These are phyloP conservation scores for Ampelomyces quisqualis DNA, from an alignment of 2,329 filamentous ascomycete species.

Conservation along the genomic window DNA sequence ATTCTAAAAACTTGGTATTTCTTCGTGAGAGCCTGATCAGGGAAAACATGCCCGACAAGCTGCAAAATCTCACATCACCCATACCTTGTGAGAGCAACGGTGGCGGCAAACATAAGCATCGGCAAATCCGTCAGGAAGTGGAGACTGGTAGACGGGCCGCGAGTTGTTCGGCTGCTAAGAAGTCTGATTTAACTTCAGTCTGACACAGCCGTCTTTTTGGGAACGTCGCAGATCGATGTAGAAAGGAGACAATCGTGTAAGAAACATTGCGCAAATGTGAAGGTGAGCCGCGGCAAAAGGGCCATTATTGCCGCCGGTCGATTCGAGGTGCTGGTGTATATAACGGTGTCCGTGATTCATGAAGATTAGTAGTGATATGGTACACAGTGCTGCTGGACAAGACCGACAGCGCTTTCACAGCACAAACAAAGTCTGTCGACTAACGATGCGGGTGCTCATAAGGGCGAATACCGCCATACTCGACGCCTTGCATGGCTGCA, in stretches of 20 bases:
- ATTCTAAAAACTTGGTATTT: no score
- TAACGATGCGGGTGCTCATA: slow-evolving; percentile 42
- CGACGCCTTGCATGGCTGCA: slow-evolving; percentile 53
- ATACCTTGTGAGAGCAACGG: no score
- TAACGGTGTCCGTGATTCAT: neutral
- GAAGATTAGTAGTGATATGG: slow-evolving; percentile 2
- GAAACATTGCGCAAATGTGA: neutral
- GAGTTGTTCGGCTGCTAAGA: no score
- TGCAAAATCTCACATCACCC: no score
- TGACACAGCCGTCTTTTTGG: no score
- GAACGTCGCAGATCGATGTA: neutral
- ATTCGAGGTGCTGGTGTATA: neutral
- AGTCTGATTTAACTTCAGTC: no score
- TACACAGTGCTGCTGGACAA: neutral
- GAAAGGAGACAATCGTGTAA: neutral
- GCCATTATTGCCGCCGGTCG: neutral
- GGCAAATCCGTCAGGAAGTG: no score
- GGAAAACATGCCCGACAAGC: no score
- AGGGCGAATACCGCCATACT: slow-evolving; percentile 45
- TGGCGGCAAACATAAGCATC: no score
- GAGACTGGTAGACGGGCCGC: no score
- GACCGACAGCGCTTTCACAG: no score
- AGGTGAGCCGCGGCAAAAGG: neutral
- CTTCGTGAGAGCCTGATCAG: no score
- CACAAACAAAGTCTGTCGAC: neutral